Percentiles rank a stretch among this genome's conserved stretches.
Conservation (phyloP, 2,329 filamentous ascomycete species). For the Aspergillus awamori region DNA sequence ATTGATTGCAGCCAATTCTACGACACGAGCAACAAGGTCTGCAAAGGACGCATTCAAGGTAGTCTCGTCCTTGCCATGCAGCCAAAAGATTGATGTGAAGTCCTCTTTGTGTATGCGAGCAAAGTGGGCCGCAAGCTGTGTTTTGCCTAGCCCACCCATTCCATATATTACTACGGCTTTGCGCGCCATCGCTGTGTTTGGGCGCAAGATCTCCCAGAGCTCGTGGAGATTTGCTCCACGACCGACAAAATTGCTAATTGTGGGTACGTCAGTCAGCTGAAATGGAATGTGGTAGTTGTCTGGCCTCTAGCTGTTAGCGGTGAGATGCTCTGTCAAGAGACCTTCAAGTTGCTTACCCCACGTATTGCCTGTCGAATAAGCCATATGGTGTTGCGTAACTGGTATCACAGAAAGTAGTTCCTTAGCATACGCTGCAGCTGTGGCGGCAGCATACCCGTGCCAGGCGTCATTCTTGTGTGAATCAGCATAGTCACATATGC, state of each 20-base stretch:
- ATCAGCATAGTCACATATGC: constrained; percentile 25
- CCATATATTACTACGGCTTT: background rate
- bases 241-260: background rate
- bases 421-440: constrained; percentile 15
- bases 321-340: too few relatives aligned
- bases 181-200: background rate
- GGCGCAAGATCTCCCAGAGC: background rate
- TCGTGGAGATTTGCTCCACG: background rate
- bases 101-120: background rate
- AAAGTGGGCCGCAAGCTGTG: constrained; percentile 3
- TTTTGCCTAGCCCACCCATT: constrained; percentile 4
- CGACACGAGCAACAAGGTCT: background rate
- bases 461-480: constrained; percentile 11
- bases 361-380: too few relatives aligned
- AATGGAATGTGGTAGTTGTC: background rate
- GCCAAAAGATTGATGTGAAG: constrained; percentile 2
- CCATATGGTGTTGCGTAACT: too few relatives aligned
- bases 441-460: constrained; percentile 7
- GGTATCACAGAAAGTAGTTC: background rate
- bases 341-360: too few relatives aligned
- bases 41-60: background rate
- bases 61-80: background rate
- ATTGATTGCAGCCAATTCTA: background rate
- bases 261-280: background rate
- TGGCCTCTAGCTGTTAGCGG: background rate